Conservation (phyloP, 2,329 filamentous ascomycete genomes). For the Fonsecaea monophora region DNA sequence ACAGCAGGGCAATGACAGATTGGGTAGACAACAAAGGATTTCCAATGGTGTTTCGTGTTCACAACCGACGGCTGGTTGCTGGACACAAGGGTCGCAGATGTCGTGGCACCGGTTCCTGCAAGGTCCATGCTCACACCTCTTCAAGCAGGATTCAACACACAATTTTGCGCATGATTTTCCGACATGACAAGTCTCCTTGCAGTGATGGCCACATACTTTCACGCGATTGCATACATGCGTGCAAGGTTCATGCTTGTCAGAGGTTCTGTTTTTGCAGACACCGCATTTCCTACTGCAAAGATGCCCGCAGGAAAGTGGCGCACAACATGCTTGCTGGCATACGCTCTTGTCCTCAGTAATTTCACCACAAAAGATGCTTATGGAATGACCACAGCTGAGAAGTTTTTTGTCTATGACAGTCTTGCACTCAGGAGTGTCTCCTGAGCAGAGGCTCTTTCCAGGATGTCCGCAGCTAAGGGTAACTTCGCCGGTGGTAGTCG, state of each 20-base stretch:
- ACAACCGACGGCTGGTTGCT: conserved; percentile 20
- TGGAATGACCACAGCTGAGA: conserved; percentile 37
- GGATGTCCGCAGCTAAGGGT: conserved; percentile 38
- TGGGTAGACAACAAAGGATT: conserved; percentile 37
- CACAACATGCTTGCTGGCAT: conserved; percentile 29
- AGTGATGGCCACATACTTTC: conserved; percentile 34
- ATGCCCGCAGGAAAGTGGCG: conserved; percentile 37
- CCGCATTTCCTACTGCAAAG: conserved; percentile 32
- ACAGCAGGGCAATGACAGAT: conserved; percentile 27
- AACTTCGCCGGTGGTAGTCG: conserved; percentile 11
- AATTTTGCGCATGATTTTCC: conserved; percentile 33
- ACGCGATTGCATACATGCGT: conserved; percentile 19
- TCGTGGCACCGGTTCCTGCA: conserved; percentile 36
- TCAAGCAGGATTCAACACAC: conserved; percentile 36
- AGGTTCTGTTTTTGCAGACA: conserved; percentile 11
- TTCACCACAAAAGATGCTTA: conserved; percentile 32
- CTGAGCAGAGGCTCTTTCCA: conserved; percentile 35
- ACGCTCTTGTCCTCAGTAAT: conserved; percentile 18
- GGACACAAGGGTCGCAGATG: conserved; percentile 37
- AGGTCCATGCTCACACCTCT: conserved; percentile 35
- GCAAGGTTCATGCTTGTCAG: conserved; percentile 21
- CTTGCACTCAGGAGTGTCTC: conserved; percentile 29
- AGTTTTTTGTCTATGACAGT: conserved; percentile 20
- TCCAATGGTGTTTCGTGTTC: conserved; percentile 23
- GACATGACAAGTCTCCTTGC: conserved; percentile 35